phyloP scores from a whole-genome alignment of 1,284 basidiomycete genomes.

The Anthracocystis setariae region DNA sequence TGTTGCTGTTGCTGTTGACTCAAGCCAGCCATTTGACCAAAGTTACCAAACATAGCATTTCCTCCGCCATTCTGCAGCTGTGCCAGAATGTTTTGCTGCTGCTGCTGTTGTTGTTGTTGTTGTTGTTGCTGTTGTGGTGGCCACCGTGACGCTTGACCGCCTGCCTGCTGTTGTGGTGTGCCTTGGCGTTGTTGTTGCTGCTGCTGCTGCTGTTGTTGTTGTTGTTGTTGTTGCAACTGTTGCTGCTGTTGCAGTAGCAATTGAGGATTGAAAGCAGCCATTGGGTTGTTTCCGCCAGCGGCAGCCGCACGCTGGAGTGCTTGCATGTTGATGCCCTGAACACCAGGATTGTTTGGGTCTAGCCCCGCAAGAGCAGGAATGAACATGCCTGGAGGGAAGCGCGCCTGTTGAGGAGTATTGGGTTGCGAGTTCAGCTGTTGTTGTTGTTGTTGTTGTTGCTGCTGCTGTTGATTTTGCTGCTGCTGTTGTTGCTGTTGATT shows the following conservation, averaged over 20 bases:
- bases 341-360: conserved; percentile 32
- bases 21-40: conserved; percentile 40
- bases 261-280: conserved; percentile 44
- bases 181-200: conserved; percentile 29
- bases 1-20: conserved; percentile 29
- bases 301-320: conserved; percentile 44
- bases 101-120: conserved; percentile 30
- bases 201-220: conserved; percentile 27
- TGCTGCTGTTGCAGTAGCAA: conserved; percentile 48
- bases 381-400: conserved; percentile 38
- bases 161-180: conserved; percentile 24
- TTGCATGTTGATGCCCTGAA: conserved; percentile 39
- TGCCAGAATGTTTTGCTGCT: conserved; percentile 34
- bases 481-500: conserved; percentile 44
- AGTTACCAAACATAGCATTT: conserved; percentile 31
- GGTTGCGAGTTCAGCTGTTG: conserved; percentile 32
- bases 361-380: conserved; percentile 42
- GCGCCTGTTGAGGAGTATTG: conserved; percentile 30
- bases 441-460: conserved; percentile 39
- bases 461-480: conserved; percentile 32
- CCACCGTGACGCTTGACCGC: conserved; percentile 30
- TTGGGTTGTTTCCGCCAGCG: conserved; percentile 36
- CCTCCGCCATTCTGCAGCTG: conserved; percentile 41
- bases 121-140: conserved; percentile 24
- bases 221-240: conserved; percentile 44